Evolutionary conservation across 768 basidiomycete species (phyloP), one percentile per base, ranked within the genome.

Genomic region (Trametes meyenii): DNA sequence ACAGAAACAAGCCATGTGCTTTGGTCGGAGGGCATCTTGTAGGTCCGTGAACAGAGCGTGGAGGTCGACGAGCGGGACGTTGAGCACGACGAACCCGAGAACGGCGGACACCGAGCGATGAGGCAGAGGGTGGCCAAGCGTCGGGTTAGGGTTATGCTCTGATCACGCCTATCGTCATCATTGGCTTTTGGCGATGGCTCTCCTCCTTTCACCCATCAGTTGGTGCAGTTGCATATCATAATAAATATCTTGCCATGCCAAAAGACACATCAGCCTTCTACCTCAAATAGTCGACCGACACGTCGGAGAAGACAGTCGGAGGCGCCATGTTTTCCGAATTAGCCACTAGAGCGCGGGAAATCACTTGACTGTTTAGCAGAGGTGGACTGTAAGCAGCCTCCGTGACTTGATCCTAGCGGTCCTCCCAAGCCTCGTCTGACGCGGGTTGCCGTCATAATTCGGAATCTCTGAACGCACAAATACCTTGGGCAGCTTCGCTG

Each of bases 1-100:
- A 92, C 85, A 44, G 94, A 81, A 62, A 97, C 81, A 66, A 98
- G 78, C 96, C 96, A 98, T 67, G 94, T 96, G 65, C 91, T 90
- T 74, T 96, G 89, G 80, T 97, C 95, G 72, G 94, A 96, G 60
- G 95, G 95, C 95, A 97, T 97, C 54, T 52, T 50, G 55, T 12
- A 5, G 35, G 19, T 55, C 26, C 5, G 26, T 19, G 52, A 45
- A 21, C 7, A 55, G 24, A 23, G 21, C 12, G 55, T 50, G 46
- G 52, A 45, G 40, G 38, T 6, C 24, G 50, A 50, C 45, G 51
- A 51, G 60, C 36, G 35, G 44, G 50, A 26, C 49, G 62, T 29
- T 26, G 58, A 55, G 53, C 53, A 35, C 51, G 55, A 51, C 38
- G 56, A 55, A 43, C 46, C 38, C 51, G 35, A 39, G 49, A 53